phyloP scores from a whole-genome alignment of 345 rosid species.

The Erucastrum elatum region DNA sequence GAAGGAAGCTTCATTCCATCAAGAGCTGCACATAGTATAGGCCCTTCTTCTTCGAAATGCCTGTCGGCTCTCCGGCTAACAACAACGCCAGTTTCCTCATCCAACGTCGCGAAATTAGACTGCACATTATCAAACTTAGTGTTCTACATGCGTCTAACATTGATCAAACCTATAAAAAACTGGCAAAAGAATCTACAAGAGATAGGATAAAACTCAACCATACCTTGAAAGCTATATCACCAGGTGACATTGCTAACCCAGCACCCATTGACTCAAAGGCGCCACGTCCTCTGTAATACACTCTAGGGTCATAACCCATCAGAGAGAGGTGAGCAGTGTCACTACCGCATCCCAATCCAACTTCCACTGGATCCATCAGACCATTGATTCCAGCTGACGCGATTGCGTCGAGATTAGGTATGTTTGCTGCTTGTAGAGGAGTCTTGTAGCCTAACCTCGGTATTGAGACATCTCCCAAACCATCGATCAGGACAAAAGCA shows the following conservation, averaged over 20 bases:
- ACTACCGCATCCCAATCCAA: slow-evolving; percentile 97
- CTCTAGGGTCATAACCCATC: slow-evolving; percentile 87
- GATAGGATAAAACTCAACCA: neutral
- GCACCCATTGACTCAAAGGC: slow-evolving; percentile 99
- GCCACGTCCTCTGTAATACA: slow-evolving; percentile 89
- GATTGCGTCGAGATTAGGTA: slow-evolving; percentile 79
- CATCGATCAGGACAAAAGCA: slow-evolving; percentile 89
- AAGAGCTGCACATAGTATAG: slow-evolving; percentile 85
- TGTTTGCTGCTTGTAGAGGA: slow-evolving; percentile 74
- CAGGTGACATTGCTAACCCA: slow-evolving; percentile 95
- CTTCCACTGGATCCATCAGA: slow-evolving; percentile 99
- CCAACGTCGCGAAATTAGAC: slow-evolving; percentile 97
- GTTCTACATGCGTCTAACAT: too few relatives aligned
- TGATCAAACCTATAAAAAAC: neutral
- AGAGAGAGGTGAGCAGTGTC: slow-evolving; percentile 98
- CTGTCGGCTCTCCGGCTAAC: slow-evolving; percentile 91
- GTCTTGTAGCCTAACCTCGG: slow-evolving; percentile 74
- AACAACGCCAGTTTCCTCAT: slow-evolving; percentile 81
- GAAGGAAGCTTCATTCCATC: slow-evolving; percentile 89
- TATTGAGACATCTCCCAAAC: slow-evolving; percentile 86
- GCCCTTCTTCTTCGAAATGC: slow-evolving; percentile 97
- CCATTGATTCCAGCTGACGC: slow-evolving; percentile 93
- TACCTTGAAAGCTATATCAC: slow-evolving; percentile 81
- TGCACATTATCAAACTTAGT: slow-evolving; percentile 28
- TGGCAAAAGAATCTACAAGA: neutral